Evolutionary conservation across 768 basidiomycete species (phyloP).

Genomic region (Russula emetica): DNA sequence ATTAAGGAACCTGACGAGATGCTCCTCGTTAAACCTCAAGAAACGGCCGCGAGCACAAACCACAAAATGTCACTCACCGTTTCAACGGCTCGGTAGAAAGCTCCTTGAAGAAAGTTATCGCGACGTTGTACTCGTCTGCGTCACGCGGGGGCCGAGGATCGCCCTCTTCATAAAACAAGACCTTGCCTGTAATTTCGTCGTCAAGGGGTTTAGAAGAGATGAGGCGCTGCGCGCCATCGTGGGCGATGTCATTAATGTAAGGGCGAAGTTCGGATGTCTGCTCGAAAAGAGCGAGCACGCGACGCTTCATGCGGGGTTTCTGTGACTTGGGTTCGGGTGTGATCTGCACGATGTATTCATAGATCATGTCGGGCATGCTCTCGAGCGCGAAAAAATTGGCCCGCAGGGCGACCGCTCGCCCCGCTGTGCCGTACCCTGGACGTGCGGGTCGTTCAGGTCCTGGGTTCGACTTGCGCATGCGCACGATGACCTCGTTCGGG

Average conservation of each 20-base stretch:
- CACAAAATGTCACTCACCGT: slow-evolving; percentile 33
- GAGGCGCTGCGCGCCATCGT: slow-evolving; percentile 44
- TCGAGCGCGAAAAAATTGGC: slow-evolving; percentile 61
- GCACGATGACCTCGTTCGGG: slow-evolving; percentile 36
- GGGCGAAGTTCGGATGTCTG: slow-evolving; percentile 35
- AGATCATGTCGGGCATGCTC: slow-evolving; percentile 44
- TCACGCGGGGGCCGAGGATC: slow-evolving; percentile 35
- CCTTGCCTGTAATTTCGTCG: slow-evolving; percentile 34
- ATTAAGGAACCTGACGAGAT: slow-evolving; percentile 45
- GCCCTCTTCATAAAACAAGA: slow-evolving; percentile 43
- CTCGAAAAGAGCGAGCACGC: slow-evolving; percentile 57
- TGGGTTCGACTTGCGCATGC: neutral
- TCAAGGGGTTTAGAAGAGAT: slow-evolving; percentile 41
- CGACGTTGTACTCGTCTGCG: slow-evolving; percentile 42
- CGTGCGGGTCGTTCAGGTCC: slow-evolving; percentile 27
- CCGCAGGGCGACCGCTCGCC: slow-evolving; percentile 43
- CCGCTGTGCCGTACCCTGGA: slow-evolving; percentile 32
- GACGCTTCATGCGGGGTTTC: slow-evolving; percentile 39
- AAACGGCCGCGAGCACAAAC: too few relatives aligned
- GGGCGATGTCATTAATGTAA: slow-evolving; percentile 45
- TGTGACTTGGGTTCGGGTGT: slow-evolving; percentile 45
- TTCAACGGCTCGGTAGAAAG: slow-evolving; percentile 34
- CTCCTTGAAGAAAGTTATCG: slow-evolving; percentile 35
- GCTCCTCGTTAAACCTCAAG: neutral
- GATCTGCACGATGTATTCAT: slow-evolving; percentile 55